phyloP scores from a whole-genome alignment of 163 green algal genomes.

The Scenedesmus sp. region DNA sequence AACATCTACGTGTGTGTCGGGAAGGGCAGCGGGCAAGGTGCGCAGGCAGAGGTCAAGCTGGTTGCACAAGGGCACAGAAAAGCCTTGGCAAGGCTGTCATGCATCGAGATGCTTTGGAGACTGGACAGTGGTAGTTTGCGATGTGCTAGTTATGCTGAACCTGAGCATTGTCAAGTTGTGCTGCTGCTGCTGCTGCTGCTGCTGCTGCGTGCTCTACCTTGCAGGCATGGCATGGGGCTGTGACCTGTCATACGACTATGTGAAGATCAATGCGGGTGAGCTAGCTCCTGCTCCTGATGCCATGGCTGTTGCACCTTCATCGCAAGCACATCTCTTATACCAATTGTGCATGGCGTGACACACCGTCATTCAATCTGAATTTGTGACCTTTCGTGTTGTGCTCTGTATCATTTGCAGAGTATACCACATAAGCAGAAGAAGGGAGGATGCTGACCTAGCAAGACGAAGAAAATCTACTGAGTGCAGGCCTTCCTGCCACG shows the following conservation, averaged over 20 bases:
- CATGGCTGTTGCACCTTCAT: too few relatives aligned
- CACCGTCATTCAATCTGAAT: background rate
- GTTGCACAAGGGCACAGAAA: background rate
- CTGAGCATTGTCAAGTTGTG: background rate
- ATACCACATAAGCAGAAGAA: conserved; percentile 3
- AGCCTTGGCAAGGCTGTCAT: too few relatives aligned
- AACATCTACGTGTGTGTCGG: conserved; percentile 83
- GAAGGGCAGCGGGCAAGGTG: conserved; percentile 78
- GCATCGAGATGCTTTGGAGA: too few relatives aligned
- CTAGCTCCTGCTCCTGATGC: background rate
- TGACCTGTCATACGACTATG: conserved; percentile 98
- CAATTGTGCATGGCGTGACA: background rate
- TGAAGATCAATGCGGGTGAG: conserved; percentile 91
- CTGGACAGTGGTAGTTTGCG: too few relatives aligned
- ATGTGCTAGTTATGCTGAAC: background rate
- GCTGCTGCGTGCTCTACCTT: too few relatives aligned
- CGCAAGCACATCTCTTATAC: too few relatives aligned
- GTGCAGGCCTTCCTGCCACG: too few relatives aligned
- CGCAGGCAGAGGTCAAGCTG: conserved; percentile 50
- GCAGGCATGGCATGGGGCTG: conserved; percentile 92
- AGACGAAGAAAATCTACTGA: too few relatives aligned
- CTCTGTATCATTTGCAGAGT: conserved; percentile 6
- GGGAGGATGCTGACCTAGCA: background rate
- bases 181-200: background rate
- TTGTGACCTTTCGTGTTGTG: background rate